phyloP scores from a whole-genome alignment of 176 grass and related monocot genomes.

The Zea luxurians region DNA sequence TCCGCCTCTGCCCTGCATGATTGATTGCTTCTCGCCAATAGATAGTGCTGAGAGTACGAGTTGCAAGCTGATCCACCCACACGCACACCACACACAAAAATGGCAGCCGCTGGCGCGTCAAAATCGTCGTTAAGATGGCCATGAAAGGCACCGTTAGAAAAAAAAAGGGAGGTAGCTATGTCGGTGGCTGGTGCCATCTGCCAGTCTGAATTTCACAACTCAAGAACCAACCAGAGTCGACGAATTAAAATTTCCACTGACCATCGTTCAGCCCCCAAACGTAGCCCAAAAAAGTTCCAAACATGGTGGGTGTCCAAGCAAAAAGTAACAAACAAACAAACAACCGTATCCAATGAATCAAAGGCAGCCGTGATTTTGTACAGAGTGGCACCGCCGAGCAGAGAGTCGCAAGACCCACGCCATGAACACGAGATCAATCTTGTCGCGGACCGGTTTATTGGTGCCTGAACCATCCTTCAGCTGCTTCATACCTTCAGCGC shows the following conservation, averaged over 20 bases:
- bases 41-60: too few relatives aligned
- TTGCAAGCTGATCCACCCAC: too few relatives aligned
- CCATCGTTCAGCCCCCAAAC: not conserved
- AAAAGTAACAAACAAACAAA: not conserved
- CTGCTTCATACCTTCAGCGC: constrained; percentile 68
- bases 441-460: constrained; percentile 34
- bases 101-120: not conserved
- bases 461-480: not conserved
- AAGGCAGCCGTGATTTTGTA: constrained; percentile 39
- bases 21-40: not conserved
- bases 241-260: not conserved
- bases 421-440: not conserved
- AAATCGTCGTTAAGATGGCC: not conserved
- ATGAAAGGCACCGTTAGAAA: not conserved
- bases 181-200: too few relatives aligned
- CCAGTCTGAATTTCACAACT: not conserved
- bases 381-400: constrained; percentile 5
- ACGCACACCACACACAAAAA: not conserved
- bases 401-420: constrained; percentile 22
- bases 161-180: too few relatives aligned
- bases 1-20: not conserved
- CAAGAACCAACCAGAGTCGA: not conserved
- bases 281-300: constrained; percentile 21
- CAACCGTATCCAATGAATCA: constrained; percentile 8
- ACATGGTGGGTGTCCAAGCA: constrained; percentile 6